Base-by-base conservation (phyloP, 352 stramenopile genomes). In the Phytopythium delawarense region DNA sequence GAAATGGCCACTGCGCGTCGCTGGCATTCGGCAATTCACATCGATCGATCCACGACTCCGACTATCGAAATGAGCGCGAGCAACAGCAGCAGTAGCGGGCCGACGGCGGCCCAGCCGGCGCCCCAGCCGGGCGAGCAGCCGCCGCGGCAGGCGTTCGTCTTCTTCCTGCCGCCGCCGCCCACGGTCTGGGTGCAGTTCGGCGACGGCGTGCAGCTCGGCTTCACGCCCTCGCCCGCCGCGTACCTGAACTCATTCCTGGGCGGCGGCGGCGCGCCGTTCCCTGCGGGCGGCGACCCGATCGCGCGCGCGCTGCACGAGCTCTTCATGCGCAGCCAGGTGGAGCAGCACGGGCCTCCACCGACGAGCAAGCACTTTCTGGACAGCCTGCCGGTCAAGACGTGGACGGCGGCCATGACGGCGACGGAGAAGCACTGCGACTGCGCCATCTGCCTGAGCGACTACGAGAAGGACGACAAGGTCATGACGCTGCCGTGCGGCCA, bases 401-500 rank as follows among this genome's bases (percentile, higher is more conserved):
- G 82, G 82, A 73, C 71, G 1, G 21, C 65, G 0, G 65, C 62
- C 16, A 71, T 74, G 64, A 71, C 76, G n/a, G 62, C 74, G 52
- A 72, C 45, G 0, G 82, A 88, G 40, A 79, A 72, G 37, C 66
- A 86, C 72, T 81, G 67, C 9, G 81, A 91, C 57, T 93, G 84
- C 59, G 68, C 83, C 56, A 93, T 93, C 59, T 93, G 84, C 56
- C 61, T 93, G 44, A 81, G 72, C 62, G 84, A 90, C 58, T 93
- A 87, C 51, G 79, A 86, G 66, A 76, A 79, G 13, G 71, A 85
- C 25, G 80, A 93, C 32, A 48, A 73, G 28, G 72, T 93, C 13
- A 65, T 91, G 16, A 74, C 74, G n/a, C 71, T 94, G 7, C 85
- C 85, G 1, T 94, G 85, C 51, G 77, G 78, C 18, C 85, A 94